Evolutionary conservation across 2,329 filamentous ascomycete genomes (phyloP), one percentile per base, ranked within the genome.

Genomic region (Nigrospora sphaerica): DNA sequence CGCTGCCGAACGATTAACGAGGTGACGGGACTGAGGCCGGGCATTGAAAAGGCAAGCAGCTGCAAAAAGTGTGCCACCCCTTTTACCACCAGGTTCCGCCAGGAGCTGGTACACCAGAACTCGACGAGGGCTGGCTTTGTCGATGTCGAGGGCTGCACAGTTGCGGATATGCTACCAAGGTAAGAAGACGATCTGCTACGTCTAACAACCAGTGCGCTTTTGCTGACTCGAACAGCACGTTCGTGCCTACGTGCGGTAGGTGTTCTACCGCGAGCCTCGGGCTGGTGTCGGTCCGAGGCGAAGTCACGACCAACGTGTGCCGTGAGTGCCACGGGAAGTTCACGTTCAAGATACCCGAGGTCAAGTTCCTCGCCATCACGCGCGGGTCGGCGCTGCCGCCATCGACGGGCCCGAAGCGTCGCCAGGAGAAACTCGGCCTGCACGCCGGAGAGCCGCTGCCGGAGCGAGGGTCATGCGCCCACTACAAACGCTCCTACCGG

Each of bases 281-380:
- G 1, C 74, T 93, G 32, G 74, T 83, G 14, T 82, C 86, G 5
- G 85, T 92, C 6, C 76, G 85, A 23, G 87, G 86, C 39, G 86
- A 92, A 49, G 80, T 79, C 16, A 78, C 80, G 18, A 83, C 81
- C 57, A 86, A 88, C 48, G 77, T 88, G 34, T 95, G 88, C 66
- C 80, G 88, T 42, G 78, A 85, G 57, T 95, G 88, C 62, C 88
- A 93, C 69, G 73, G 75, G 45, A 85, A 84, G 61, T 91, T 93
- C 77, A 85, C 79, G 14, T 88, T 93, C 66, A 83, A 82, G 61
- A 79, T 93, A 40, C 85, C 85, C 19, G 82, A 89, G 51, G 78
- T 90, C 52, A 88, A 86, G 60, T 90, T 95, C 65, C 74, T 92
- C 32, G 74, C 81, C 53, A 81, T 91, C 56, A 81, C 82, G 7